phyloP scores from a whole-genome alignment of 2,329 filamentous ascomycete genomes.

The Ascochyta fabae region DNA sequence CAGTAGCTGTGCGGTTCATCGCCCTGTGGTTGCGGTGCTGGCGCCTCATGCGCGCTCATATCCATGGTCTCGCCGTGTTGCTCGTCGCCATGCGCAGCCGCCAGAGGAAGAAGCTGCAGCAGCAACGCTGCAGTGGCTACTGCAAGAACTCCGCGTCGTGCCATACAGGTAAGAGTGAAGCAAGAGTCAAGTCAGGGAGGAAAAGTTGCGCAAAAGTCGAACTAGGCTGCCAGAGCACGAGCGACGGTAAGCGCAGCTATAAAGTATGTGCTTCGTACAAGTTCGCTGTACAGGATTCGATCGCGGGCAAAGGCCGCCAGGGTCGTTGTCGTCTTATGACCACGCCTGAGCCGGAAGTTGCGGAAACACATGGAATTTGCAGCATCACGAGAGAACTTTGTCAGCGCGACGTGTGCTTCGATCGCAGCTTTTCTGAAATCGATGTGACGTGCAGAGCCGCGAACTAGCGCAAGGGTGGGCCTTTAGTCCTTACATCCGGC shows the following conservation, averaged over 20 bases:
- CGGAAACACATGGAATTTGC: conserved; percentile 25
- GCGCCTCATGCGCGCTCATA: conserved; percentile 32
- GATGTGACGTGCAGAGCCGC: conserved; percentile 10
- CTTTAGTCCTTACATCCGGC: neutral
- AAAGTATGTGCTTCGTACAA: conserved; percentile 2
- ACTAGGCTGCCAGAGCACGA: neutral
- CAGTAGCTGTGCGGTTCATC: conserved; percentile 62
- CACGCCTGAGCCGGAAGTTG: conserved; percentile 27
- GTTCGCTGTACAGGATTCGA: neutral
- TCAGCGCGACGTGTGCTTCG: conserved; percentile 32
- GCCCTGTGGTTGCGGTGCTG: conserved; percentile 23
- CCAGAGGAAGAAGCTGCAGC: conserved; percentile 49
- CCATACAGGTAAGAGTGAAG: conserved; percentile 37
- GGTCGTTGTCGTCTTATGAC: conserved; percentile 21
- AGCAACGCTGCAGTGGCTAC: conserved; percentile 49
- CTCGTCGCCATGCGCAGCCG: conserved; percentile 51
- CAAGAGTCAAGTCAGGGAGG: neutral
- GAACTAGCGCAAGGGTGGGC: conserved; percentile 15
- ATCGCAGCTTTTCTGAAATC: conserved; percentile 24
- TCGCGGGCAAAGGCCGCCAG: conserved; percentile 7
- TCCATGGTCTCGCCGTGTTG: conserved; percentile 35
- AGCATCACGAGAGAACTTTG: conserved; percentile 33
- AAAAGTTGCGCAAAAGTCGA: neutral
- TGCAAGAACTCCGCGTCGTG: conserved; percentile 25
- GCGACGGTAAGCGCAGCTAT: conserved; percentile 6